Evolutionary conservation across 768 basidiomycete species (phyloP).

Genomic region (Pleurotus eryngii): DNA sequence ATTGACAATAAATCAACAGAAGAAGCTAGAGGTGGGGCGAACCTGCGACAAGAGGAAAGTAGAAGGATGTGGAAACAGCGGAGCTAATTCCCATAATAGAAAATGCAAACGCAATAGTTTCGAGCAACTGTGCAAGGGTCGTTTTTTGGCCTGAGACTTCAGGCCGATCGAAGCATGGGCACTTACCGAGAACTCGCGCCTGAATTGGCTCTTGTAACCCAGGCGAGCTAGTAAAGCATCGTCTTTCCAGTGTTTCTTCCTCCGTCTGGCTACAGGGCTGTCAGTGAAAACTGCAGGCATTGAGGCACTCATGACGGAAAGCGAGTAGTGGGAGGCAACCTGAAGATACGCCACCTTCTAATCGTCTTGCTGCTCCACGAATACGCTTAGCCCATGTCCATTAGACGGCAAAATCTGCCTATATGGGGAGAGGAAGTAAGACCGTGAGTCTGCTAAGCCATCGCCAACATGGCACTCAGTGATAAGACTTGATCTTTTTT

Average conservation of each 20-base stretch:
- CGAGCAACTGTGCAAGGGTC: conserved; percentile 32
- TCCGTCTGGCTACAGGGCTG: neutral
- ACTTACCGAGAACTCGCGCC: conserved; percentile 55
- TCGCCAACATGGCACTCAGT: too few relatives aligned
- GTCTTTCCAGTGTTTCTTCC: conserved; percentile 22
- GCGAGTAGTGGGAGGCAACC: too few relatives aligned
- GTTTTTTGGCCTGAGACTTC: too few relatives aligned
- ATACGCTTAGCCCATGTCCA: neutral
- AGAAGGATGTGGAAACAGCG: conserved; percentile 51
- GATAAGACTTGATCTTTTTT: too few relatives aligned
- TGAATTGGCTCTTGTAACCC: conserved; percentile 58
- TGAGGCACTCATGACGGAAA: neutral
- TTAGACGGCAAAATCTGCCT: neutral
- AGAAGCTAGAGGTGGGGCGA: conserved; percentile 11
- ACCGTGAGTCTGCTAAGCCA: neutral
- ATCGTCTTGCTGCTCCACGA: neutral
- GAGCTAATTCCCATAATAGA: conserved; percentile 62
- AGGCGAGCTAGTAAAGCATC: conserved; percentile 45
- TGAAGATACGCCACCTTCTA: neutral
- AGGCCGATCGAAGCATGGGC: neutral
- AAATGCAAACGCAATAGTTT: conserved; percentile 53
- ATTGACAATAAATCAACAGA: neutral
- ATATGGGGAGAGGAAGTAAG: conserved; percentile 1
- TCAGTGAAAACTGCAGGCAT: neutral
- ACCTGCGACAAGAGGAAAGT: conserved; percentile 52